Evolutionary conservation across 331 rosid species (phyloP).

Genomic region (Saraca asoca): DNA sequence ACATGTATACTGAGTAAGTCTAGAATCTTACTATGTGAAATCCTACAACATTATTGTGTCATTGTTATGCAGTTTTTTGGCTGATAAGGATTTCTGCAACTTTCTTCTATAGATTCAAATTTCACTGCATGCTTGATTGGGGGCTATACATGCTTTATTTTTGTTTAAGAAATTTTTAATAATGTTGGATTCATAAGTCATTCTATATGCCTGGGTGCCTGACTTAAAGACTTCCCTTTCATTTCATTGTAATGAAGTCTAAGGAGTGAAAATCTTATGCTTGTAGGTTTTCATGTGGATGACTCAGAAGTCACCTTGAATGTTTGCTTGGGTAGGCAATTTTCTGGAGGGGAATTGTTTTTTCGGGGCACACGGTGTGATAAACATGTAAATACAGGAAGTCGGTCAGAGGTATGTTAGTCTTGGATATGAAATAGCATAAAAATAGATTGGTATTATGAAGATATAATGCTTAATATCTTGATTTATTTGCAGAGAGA

Average conservation of each 20-base stretch:
- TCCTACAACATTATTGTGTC: too few species aligned
- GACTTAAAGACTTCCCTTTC: slow-evolving; percentile 8
- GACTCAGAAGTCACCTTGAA: slow-evolving; percentile 64
- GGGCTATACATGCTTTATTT: slow-evolving; percentile 7
- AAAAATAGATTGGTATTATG: slow-evolving; percentile 20
- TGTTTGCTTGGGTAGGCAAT: slow-evolving; percentile 64
- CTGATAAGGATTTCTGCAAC: too few species aligned
- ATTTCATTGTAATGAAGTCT: slow-evolving; percentile 21
- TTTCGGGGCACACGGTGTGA: slow-evolving; percentile 60
- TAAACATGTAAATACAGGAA: slow-evolving; percentile 59
- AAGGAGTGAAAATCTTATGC: slow-evolving; percentile 30
- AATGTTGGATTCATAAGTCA: slow-evolving; percentile 24
- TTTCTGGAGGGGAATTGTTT: slow-evolving; percentile 65
- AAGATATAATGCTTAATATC: slow-evolving; percentile 20
- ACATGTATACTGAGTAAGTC: too few species aligned
- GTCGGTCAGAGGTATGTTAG: slow-evolving; percentile 48
- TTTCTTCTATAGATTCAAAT: too few species aligned
- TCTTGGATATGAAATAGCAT: slow-evolving; percentile 24
- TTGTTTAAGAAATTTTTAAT: slow-evolving; percentile 12
- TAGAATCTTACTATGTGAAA: too few species aligned
- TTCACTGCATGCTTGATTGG: neutral
- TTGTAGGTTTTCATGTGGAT: slow-evolving; percentile 68
- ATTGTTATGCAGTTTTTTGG: too few species aligned
- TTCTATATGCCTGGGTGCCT: slow-evolving; percentile 9
- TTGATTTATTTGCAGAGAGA: neutral